phyloP scores from a whole-genome alignment of 257 asterid species.

The Linaria vulgaris region DNA sequence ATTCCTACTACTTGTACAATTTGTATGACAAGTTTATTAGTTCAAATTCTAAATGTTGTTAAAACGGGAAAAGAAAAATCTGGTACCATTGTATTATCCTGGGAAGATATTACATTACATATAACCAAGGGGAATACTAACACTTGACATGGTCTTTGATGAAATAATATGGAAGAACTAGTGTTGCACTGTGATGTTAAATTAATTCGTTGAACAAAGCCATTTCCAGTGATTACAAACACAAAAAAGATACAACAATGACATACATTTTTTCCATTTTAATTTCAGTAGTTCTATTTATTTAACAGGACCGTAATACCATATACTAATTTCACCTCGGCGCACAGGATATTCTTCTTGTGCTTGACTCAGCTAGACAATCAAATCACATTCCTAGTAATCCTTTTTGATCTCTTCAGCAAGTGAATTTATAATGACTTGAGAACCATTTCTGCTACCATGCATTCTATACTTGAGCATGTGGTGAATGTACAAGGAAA shows the following conservation, averaged over 20 bases:
- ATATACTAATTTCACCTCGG: background rate
- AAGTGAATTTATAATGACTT: too few relatives aligned
- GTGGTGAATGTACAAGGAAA: too few relatives aligned
- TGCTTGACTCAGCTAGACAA: background rate
- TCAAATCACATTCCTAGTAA: background rate
- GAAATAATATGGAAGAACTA: background rate
- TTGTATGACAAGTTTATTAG: slow-evolving; percentile 1
- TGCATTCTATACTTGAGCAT: too few relatives aligned
- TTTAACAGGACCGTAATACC: background rate
- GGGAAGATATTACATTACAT: too few relatives aligned
- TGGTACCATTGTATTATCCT: too few relatives aligned
- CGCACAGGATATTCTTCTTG: background rate
- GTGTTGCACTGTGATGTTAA: background rate
- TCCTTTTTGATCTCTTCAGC: too few relatives aligned
- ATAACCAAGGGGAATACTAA: background rate
- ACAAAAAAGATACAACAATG: background rate
- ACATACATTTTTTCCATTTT: background rate
- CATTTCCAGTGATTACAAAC: background rate
- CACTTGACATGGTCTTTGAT: background rate
- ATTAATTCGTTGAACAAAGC: background rate
- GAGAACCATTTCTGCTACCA: too few relatives aligned
- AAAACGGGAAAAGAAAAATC: too few relatives aligned
- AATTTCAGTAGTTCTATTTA: background rate
- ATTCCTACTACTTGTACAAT: background rate
- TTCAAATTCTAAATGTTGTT: background rate